Conservation (phyloP, 2,329 filamentous ascomycete species). For the Diatrype stigma region DNA sequence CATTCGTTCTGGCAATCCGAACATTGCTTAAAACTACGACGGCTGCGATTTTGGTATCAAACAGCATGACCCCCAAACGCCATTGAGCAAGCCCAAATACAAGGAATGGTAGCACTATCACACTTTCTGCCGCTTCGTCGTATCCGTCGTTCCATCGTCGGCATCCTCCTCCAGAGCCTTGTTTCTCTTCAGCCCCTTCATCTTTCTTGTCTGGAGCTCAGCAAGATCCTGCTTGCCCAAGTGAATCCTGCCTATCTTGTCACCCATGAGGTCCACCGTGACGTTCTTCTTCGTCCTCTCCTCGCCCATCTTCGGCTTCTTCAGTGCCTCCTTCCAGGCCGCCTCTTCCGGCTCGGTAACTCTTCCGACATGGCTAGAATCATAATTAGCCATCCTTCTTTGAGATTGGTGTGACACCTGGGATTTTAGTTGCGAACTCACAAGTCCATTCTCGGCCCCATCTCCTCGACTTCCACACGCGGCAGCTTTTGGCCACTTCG, state of each 20-base stretch:
- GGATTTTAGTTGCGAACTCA: not conserved
- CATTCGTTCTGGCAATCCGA: not conserved
- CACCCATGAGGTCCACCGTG: conserved; percentile 82
- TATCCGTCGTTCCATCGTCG: conserved; percentile 42
- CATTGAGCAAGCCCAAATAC: too few relatives aligned
- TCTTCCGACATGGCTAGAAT: conserved; percentile 63
- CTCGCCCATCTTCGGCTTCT: conserved; percentile 71
- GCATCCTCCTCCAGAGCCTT: conserved; percentile 57
- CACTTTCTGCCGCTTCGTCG: conserved; percentile 34
- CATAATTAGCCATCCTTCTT: not conserved
- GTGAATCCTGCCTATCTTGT: conserved; percentile 94
- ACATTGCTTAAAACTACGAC: not conserved
- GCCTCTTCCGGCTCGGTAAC: conserved; percentile 72
- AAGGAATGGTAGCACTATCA: conserved; percentile 6
- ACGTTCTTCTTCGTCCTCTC: conserved; percentile 95
- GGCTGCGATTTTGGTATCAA: not conserved
- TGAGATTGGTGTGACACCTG: not conserved
- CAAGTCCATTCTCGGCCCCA: conserved; percentile 82
- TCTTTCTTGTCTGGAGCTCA: conserved; percentile 91
- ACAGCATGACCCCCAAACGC: not conserved
- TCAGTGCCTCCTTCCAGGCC: conserved; percentile 85
- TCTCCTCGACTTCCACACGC: conserved; percentile 89
- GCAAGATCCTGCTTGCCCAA: conserved; percentile 83
- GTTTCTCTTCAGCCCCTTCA: conserved; percentile 94
- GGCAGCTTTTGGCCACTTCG: conserved; percentile 83